Percentiles rank a stretch among this genome's conserved stretches.
These are phyloP conservation scores for Syzygium grande DNA, from an alignment of 345 rosid genomes.

Conservation along the genomic window DNA sequence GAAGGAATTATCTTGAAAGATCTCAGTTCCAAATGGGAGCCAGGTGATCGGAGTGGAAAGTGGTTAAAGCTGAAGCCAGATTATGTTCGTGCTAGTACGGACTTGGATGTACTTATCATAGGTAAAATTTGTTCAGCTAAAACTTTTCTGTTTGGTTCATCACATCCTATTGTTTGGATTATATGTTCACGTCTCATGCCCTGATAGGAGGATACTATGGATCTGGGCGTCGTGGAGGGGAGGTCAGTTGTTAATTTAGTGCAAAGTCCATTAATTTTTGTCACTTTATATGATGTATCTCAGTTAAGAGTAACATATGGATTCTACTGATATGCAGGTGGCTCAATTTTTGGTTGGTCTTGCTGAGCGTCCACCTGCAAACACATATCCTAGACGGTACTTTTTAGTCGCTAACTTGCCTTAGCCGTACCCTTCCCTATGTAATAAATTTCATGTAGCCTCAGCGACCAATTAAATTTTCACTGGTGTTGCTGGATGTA, in stretches of 20 bases:
- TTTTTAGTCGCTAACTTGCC: neutral
- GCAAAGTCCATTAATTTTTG: neutral
- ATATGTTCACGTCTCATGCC: neutral
- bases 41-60: conserved; percentile 94
- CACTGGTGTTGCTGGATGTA: neutral
- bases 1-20: conserved; percentile 90
- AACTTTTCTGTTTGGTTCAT: neutral
- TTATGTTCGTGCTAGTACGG: conserved; percentile 75
- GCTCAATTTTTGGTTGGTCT: conserved; percentile 93
- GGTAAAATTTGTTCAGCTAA: conserved; percentile 28
- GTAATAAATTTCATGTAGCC: neutral
- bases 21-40: conserved; percentile 95
- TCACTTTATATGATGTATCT: neutral
- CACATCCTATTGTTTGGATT: conserved; percentile 1
- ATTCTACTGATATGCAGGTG: conserved; percentile 30
- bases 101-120: conserved; percentile 86
- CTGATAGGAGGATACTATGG: conserved; percentile 90
- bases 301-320: neutral
- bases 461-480: neutral
- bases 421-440: neutral
- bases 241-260: conserved; percentile 23
- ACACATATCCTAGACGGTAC: conserved; percentile 72
- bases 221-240: conserved; percentile 95
- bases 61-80: conserved; percentile 98
- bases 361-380: conserved; percentile 61